Evolutionary conservation across 805 yeast genomes (phyloP).

Genomic region (Teunomyces aglyptinius): DNA sequence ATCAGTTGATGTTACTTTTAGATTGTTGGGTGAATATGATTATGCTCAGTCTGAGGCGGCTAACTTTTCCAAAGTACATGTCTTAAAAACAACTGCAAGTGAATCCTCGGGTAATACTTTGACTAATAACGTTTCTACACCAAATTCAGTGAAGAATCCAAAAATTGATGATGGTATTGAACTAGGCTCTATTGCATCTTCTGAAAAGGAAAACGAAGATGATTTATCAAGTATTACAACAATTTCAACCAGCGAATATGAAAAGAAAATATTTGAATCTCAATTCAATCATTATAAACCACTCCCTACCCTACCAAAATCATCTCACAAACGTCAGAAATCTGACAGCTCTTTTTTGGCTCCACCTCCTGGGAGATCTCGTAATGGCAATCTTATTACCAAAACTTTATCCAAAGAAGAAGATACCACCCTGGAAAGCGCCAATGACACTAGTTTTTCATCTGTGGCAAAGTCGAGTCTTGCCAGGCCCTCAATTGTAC

Average conservation of each 20-base stretch:
- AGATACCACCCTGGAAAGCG: not conserved
- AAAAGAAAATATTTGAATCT: conserved; percentile 34
- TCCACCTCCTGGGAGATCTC: not conserved
- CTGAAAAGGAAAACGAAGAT: conserved; percentile 3
- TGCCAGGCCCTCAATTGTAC: not conserved
- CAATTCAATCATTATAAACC: conserved; percentile 32
- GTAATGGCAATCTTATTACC: not conserved
- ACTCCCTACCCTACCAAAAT: conserved; percentile 16
- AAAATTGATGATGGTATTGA: not conserved
- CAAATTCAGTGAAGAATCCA: not conserved
- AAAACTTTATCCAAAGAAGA: not conserved
- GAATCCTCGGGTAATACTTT: not conserved
- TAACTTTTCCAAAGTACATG: conserved; percentile 46
- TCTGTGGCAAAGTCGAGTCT: not conserved
- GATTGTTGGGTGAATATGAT: conserved; percentile 71
- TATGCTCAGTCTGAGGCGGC: conserved; percentile 35
- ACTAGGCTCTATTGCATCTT: not conserved
- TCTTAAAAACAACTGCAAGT: conserved; percentile 23
- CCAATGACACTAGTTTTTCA: not conserved
- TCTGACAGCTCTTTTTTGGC: not conserved
- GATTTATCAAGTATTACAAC: conserved; percentile 32
- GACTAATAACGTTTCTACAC: not conserved
- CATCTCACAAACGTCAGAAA: not conserved
- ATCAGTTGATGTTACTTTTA: conserved; percentile 61
- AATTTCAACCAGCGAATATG: conserved; percentile 38